Conservation (phyloP, 257 asterid genomes). For the Solanum lignicaule region DNA sequence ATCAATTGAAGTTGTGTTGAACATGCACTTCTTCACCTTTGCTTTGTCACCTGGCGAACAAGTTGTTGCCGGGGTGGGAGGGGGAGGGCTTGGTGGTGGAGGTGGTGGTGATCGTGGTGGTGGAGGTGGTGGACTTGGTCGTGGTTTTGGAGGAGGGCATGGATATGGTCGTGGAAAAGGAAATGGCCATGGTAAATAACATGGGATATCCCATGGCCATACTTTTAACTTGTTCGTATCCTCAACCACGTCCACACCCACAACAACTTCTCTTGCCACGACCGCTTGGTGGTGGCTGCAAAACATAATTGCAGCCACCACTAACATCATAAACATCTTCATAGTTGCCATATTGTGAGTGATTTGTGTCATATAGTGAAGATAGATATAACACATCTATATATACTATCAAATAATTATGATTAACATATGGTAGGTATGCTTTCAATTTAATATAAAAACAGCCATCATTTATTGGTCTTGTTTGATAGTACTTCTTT, state of each 20-base stretch:
- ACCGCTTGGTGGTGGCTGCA: neutral
- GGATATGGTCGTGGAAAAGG: neutral
- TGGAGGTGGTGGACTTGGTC: neutral
- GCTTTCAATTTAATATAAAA: neutral
- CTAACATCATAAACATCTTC: neutral
- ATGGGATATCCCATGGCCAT: neutral
- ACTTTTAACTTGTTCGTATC: neutral
- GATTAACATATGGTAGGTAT: neutral
- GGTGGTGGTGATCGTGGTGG: neutral
- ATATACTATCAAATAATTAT: neutral
- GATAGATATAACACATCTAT: neutral
- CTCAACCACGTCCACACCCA: no score
- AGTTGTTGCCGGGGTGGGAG: neutral
- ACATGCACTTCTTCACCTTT: neutral
- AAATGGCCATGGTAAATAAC: neutral
- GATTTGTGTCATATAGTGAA: neutral
- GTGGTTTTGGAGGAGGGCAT: neutral
- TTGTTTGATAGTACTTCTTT: no score
- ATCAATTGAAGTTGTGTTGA: neutral
- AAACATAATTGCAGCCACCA: neutral
- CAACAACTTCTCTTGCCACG: neutral
- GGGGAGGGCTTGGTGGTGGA: neutral
- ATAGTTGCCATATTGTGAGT: neutral
- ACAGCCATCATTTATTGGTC: neutral
- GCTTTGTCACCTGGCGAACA: neutral